Percentiles rank a stretch among this genome's conserved stretches.
phyloP scores from a whole-genome alignment of 139 green algal species.

The Trebouxia sp. region DNA sequence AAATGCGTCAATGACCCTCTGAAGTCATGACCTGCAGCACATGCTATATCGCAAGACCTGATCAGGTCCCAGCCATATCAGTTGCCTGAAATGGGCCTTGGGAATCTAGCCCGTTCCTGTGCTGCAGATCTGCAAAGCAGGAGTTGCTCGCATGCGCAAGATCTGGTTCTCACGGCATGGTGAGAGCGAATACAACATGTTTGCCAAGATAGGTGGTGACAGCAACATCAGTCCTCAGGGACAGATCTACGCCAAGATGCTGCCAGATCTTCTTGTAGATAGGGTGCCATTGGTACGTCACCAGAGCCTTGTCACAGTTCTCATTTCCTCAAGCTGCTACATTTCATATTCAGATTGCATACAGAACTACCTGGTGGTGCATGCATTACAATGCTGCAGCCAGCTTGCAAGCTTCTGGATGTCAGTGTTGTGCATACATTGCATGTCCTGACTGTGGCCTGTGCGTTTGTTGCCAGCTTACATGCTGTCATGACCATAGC shows the following conservation, averaged over 20 bases:
- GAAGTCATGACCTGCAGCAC: no score
- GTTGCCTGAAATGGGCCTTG: no score
- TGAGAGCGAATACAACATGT: constrained; percentile 82
- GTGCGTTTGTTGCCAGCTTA: no score
- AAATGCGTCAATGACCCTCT: no score
- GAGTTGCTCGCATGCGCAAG: constrained; percentile 66
- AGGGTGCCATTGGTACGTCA: constrained; percentile 61
- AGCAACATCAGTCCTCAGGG: constrained; percentile 65
- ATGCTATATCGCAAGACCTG: no score
- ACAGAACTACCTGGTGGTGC: constrained; percentile 18
- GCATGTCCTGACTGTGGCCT: no score
- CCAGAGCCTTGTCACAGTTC: no score
- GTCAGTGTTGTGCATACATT: no score
- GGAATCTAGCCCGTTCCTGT: not conserved
- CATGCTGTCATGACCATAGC: no score
- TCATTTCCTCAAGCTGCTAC: not conserved
- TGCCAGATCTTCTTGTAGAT: constrained; percentile 72
- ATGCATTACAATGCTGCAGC: no score
- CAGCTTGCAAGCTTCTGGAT: no score
- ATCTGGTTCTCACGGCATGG: constrained; percentile 90
- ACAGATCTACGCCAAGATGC: constrained; percentile 70
- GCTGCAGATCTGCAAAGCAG: constrained; percentile 77
- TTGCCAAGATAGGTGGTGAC: constrained; percentile 82
- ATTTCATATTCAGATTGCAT: not conserved
- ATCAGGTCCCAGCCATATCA: no score